Conservation (phyloP, 192 early-diverging fungal genomes). For the Piromyces sp. region DNA sequence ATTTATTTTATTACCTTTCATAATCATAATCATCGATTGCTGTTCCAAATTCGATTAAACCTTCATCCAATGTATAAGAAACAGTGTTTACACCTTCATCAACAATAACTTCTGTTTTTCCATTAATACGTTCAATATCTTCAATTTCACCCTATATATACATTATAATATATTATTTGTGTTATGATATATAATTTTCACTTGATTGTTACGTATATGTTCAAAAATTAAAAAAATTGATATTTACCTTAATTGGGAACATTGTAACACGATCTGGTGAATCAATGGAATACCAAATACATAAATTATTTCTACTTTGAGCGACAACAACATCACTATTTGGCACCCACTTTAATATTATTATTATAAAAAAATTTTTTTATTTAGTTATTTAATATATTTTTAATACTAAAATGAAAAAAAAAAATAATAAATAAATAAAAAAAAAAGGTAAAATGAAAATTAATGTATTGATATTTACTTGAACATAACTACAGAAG, state of each 20-base stretch:
- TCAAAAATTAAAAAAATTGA: no score
- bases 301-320: constrained; percentile 33
- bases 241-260: constrained; percentile 35
- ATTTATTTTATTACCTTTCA: constrained; percentile 18
- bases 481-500: constrained; percentile 44
- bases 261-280: constrained; percentile 42
- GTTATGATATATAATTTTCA: no score
- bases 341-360: constrained; percentile 34
- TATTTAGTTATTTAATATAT: no score
- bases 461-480: no score
- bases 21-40: constrained; percentile 46
- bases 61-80: constrained; percentile 46
- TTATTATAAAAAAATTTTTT: background rate
- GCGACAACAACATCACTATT: constrained; percentile 45
- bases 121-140: constrained; percentile 38
- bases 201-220: no score
- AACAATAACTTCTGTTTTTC: constrained; percentile 44
- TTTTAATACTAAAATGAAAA: no score
- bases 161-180: background rate
- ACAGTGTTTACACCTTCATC: constrained; percentile 51
- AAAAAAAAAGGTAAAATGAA: no score
- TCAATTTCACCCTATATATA: constrained; percentile 28
- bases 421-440: no score
- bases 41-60: constrained; percentile 47
- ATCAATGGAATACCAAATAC: constrained; percentile 51